Base-by-base conservation (phyloP, 306 rosid species). In the Astragalus glycyphyllos region DNA sequence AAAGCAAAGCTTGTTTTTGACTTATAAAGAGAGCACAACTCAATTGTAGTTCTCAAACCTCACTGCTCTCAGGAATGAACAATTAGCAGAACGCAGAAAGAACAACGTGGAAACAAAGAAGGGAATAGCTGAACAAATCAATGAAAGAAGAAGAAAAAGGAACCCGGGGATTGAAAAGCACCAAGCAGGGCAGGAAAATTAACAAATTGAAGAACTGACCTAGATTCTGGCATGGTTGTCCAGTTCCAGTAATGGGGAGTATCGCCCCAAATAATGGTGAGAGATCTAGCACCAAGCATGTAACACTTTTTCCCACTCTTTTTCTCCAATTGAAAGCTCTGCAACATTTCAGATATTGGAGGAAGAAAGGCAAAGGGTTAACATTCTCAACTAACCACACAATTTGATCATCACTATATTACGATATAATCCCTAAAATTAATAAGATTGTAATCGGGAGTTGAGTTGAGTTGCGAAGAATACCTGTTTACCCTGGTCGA, bases 301-400 rank as follows among this genome's bases (percentile, higher is more conserved):
- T 58, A 81, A 49, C 84, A 72, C 53, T 68, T 81, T 9, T 45
- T 84, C 16, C 84, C 88, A 9, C 66, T 84, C 58, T 14, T 5
- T 63, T 48, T 79, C 0, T 84, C 82, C 49, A 84, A 8, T 12
- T 14, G 69, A 72, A 81, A 75, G 60, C 77, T 79, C 88, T 84
- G 74, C 31, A 26, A 1, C 60, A 16, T 10, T 58, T 4, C 7
- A 7, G 5, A 12, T 12, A 5, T 26, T 26, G 31, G 31, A 26
- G 31, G 3, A 26, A 26, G 31, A 26, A 26, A 26, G 23, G 23
- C 23, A 4, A 12, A 45, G 11, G 13, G 5, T 42, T 42, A 42
- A 4, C 48, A 44, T 44, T 44, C 48, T 44, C 5, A 44, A 44
- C 48, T 1, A 44, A 44, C 11, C 13, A 44, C 31, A 26, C 31